Base-by-base conservation (phyloP, 1,284 basidiomycete species). In the Ustilago lituana region DNA sequence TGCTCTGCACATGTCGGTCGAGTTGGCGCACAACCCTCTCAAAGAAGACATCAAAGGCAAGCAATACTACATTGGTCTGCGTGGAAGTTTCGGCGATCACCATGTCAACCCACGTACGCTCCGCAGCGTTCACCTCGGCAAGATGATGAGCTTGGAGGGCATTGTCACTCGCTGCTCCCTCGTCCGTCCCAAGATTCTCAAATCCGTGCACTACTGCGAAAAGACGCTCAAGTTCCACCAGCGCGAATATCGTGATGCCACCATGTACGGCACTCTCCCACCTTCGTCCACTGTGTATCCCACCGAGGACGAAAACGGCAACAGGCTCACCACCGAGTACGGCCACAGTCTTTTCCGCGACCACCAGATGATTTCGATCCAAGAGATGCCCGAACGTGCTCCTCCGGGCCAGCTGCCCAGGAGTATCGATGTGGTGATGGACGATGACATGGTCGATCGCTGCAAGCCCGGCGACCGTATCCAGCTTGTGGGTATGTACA, bases 381-480 rank as follows among this genome's bases (percentile, higher is more conserved):
- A 99, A 84, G 96, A 99, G 82, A 98, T 98, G 95, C 96, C 96
- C 1, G 96, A 99, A 84, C 89, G 95, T 14, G 94, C 96, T 8
- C 96, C 96, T 17, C 91, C 96, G 19, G 96, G 96, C 24, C 95
- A 98, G 83, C 86, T 99, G 39, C 96, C 96, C 37, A 87, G 96
- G 36, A 94, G 93, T 77, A 92, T 94, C 38, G 96, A 98, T 81
- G 90, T 98, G 46, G 93, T 98, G 37, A 85, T 98, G 75, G 93
- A 97, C 72, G 95, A 98, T 77, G 96, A 99, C 83, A 85, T 98
- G 53, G 96, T 98, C 33, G 96, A 98, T 83, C 90, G 88, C 78
- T 97, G 94, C 83, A 98, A 98, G 83, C 96, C 96, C 3, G 96
- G 96, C 46, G 96, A 99, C 83, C 89, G 96, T 45, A 92, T 98